Evolutionary conservation across 2,329 filamentous ascomycete species (phyloP).

Genomic region (Pseudogymnoascus sp.): DNA sequence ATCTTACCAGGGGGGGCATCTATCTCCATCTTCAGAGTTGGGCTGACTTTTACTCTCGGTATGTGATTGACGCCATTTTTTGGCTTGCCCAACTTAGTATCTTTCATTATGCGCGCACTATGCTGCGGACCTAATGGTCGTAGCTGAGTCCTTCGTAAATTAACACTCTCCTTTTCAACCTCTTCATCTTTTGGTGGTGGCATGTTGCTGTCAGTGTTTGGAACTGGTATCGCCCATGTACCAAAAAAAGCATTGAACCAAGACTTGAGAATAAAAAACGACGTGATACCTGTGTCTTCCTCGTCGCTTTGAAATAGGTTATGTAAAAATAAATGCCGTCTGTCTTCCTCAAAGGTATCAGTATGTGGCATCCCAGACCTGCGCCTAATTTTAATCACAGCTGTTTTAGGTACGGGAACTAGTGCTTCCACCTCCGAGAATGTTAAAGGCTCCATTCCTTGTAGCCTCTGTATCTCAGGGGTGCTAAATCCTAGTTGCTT

Average conservation of each 20-base stretch:
- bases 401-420: not conserved
- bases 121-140: not conserved
- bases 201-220: conserved; percentile 10
- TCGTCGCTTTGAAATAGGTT: conserved; percentile 14
- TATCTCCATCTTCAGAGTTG: not conserved
- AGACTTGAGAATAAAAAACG: conserved; percentile 20
- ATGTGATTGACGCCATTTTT: not conserved
- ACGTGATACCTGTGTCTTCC: conserved; percentile 17
- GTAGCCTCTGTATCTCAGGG: conserved; percentile 12
- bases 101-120: not conserved
- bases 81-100: not conserved
- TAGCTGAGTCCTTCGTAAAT: not conserved
- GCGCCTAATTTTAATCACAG: conserved; percentile 11
- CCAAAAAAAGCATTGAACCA: conserved; percentile 17
- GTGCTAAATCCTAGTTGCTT: conserved; percentile 14
- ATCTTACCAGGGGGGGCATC: not conserved
- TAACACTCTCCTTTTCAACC: not conserved
- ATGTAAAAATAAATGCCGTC: conserved; percentile 15
- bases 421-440: not conserved
- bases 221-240: not conserved
- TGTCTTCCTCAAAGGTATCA: conserved; percentile 14
- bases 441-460: not conserved
- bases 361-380: conserved; percentile 14
- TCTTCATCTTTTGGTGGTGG: not conserved
- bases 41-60: not conserved